phyloP scores from a whole-genome alignment of 2,329 filamentous ascomycete genomes.

The Apiospora koreana region DNA sequence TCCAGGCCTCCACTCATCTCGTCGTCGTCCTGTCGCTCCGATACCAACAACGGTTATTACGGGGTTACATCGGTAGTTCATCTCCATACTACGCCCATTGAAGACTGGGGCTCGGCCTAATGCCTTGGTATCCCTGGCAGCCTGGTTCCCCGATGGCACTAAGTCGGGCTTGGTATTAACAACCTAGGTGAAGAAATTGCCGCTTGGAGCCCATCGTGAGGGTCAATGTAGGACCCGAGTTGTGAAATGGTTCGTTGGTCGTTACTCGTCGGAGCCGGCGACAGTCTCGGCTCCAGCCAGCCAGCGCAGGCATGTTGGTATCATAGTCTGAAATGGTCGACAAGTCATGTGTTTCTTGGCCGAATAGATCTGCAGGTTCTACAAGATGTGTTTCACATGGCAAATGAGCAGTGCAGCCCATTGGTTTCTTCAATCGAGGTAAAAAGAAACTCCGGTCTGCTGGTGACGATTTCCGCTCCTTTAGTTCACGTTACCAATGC shows the following conservation, averaged over 20 bases:
- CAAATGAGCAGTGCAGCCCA: neutral
- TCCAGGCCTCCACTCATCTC: slow-evolving; percentile 6
- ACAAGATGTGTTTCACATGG: neutral
- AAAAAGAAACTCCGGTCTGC: neutral
- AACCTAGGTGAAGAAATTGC: slow-evolving; percentile 4
- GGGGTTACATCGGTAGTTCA: slow-evolving; percentile 9
- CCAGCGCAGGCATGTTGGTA: neutral
- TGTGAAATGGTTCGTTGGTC: neutral
- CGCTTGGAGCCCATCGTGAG: neutral
- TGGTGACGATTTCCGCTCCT: neutral
- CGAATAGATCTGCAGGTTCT: neutral
- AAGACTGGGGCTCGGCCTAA: slow-evolving; percentile 5
- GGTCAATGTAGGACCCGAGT: neutral
- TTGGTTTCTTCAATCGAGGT: neutral
- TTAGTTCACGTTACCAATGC: neutral
- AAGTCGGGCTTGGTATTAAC: neutral
- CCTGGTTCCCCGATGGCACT: neutral
- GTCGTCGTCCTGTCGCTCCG: neutral
- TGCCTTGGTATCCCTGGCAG: neutral
- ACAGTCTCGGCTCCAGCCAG: neutral
- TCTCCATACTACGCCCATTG: neutral
- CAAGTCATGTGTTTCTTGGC: neutral
- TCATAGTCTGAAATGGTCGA: neutral
- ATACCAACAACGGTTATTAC: slow-evolving; percentile 8
- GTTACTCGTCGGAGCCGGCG: neutral